phyloP scores from a whole-genome alignment of 2,329 filamentous ascomycete species.

The Harringtonia lauricola region DNA sequence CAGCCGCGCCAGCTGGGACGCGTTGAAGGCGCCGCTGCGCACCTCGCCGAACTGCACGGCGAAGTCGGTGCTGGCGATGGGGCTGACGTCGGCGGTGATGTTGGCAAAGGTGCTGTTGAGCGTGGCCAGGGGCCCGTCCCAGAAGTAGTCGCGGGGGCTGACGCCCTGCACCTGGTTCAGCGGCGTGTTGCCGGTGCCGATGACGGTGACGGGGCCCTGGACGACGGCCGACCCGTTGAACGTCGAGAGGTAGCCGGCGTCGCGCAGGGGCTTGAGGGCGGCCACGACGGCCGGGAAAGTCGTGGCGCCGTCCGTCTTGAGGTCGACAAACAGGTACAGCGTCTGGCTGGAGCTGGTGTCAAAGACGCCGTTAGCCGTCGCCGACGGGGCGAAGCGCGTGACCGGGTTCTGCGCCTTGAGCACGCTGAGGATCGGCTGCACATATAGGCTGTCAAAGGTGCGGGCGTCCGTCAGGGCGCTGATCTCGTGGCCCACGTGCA shows the following conservation, averaged over 20 bases:
- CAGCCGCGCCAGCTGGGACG: constrained; percentile 37
- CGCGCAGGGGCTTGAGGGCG: constrained; percentile 45
- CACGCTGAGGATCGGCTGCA: constrained; percentile 48
- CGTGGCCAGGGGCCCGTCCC: constrained; percentile 13
- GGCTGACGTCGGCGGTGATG: constrained; percentile 15
- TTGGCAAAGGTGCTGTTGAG: constrained; percentile 13
- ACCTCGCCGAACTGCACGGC: constrained; percentile 25
- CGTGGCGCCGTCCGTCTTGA: constrained; percentile 46
- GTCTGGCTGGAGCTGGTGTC: constrained; percentile 35
- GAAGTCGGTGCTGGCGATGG: constrained; percentile 22
- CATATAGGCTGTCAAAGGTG: constrained; percentile 49
- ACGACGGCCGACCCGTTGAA: constrained; percentile 36
- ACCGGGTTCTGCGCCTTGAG: constrained; percentile 40
- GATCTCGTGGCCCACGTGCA: constrained; percentile 52
- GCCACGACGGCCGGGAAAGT: constrained; percentile 38
- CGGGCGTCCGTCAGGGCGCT: constrained; percentile 39
- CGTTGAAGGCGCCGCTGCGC: constrained; percentile 24
- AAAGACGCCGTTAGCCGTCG: constrained; percentile 40
- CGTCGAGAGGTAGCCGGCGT: constrained; percentile 40
- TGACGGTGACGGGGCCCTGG: constrained; percentile 49
- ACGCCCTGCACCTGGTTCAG: constrained; percentile 44
- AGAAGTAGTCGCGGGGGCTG: constrained; percentile 38
- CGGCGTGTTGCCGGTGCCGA: constrained; percentile 52
- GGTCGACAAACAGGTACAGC: constrained; percentile 52
- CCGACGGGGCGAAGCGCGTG: constrained; percentile 30